phyloP scores from a whole-genome alignment of 805 yeast species.

The Candida sonorensis region DNA sequence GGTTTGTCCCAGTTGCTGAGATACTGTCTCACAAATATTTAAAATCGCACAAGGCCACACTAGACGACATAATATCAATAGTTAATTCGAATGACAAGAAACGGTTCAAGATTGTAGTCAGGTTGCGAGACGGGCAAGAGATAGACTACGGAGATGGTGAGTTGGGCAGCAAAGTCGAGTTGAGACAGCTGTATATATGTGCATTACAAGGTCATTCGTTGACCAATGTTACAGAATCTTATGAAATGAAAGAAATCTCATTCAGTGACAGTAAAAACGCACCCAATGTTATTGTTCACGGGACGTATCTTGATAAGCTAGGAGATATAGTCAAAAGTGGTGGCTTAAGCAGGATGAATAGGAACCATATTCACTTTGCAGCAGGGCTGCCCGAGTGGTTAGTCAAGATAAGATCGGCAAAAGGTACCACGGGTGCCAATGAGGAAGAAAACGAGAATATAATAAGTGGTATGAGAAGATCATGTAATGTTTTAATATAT shows the following conservation, averaged over 20 bases:
- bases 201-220: slow-evolving; percentile 94
- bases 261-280: slow-evolving; percentile 27
- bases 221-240: slow-evolving; percentile 29
- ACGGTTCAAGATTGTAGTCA: slow-evolving; percentile 47
- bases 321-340: slow-evolving; percentile 40
- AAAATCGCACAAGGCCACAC: slow-evolving; percentile 47
- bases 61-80: slow-evolving; percentile 50
- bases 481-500: slow-evolving; percentile 52
- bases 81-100: slow-evolving; percentile 65
- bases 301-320: slow-evolving; percentile 54
- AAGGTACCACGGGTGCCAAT: too few species aligned
- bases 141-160: slow-evolving; percentile 1
- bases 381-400: slow-evolving; percentile 37
- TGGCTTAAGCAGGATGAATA: slow-evolving; percentile 59
- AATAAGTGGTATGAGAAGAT: slow-evolving; percentile 69
- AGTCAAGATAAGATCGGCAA: slow-evolving; percentile 1
- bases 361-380: slow-evolving; percentile 88
- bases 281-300: slow-evolving; percentile 65
- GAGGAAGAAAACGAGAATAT: slow-evolving; percentile 30
- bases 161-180: slow-evolving; percentile 2
- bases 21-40: slow-evolving; percentile 53
- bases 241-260: slow-evolving; percentile 22
- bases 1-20: slow-evolving; percentile 52
- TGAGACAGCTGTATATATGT: slow-evolving; percentile 43
- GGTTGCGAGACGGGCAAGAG: slow-evolving; percentile 15